Base-by-base conservation (phyloP, 2,329 filamentous ascomycete species). In the Trichoderma atroviride region DNA sequence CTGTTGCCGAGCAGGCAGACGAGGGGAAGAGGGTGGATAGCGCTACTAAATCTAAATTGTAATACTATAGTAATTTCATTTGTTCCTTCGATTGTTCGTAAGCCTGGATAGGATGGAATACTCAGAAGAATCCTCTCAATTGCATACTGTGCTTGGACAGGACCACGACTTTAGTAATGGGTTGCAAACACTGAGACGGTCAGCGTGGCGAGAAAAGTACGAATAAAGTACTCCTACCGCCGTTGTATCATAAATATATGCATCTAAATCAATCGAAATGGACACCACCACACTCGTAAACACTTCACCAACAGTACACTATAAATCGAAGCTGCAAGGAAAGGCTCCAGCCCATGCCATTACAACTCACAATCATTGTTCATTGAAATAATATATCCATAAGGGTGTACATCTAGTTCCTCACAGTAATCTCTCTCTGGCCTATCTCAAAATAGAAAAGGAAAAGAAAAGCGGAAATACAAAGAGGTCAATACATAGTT, bases 1-100 rank as follows among this genome's bases (percentile, higher is more conserved):
- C 83, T 2, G 92, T 96, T 5, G 86, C 83, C 9, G 93, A 96
- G 80, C 92, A 96, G 79, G 88, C 90, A 70, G 93, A 96, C 75
- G 92, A 96, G 78, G 92, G 93, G 0, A 85, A 83, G 74, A 85
- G 89, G 68, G 84, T 90, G 75, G 89, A 95, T 77, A 96, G 92
- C 78, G 83, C 83, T 1, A 79, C 77, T 61, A 78, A 75, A 71
- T 64, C 81, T 22, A 85, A 82, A 71, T 60, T 85, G 67, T 85
- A 72, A 74, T 61, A 5, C 5, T 31, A 1, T 22, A 14, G 33
- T 35, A 5, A 19, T 33, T 40, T 10, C 5, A n/a, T 43, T 22
- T 3, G n/a, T 31, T 35, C 5, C 16, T n/a, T 59, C 16, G 11
- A 9, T 29, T 16, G 3, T 2, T 29, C 27, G 27, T 27, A 4